Evolutionary conservation across 768 basidiomycete species (phyloP).

Genomic region (Neoboletus magnificus): DNA sequence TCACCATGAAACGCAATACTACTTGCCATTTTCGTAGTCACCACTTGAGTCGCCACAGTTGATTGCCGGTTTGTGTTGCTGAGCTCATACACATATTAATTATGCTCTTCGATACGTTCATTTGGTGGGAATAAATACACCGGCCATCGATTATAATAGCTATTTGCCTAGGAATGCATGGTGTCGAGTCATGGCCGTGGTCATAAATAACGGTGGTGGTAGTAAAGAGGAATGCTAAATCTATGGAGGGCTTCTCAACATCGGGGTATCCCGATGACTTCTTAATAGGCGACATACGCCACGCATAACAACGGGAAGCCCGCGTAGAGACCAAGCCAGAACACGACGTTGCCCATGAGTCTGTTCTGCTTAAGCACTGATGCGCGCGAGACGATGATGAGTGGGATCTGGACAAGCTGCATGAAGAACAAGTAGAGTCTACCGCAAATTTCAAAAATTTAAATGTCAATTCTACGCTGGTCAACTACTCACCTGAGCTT

Average conservation of each 20-base stretch:
- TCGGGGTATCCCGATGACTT: not conserved
- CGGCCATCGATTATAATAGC: not conserved
- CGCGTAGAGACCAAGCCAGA: conserved; percentile 90
- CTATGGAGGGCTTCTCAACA: conserved; percentile 3
- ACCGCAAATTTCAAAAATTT: not conserved
- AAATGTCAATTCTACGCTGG: not conserved
- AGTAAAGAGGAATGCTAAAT: not conserved
- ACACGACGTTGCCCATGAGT: conserved; percentile 78
- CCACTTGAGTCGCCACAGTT: too few species aligned
- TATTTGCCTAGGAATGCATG: not conserved
- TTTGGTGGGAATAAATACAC: not conserved
- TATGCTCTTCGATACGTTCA: too few species aligned
- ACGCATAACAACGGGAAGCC: conserved; percentile 95
- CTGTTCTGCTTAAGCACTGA: conserved; percentile 79
- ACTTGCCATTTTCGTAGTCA: too few species aligned
- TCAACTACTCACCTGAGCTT: conserved; percentile 68
- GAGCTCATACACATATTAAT: too few species aligned
- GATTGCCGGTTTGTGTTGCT: too few species aligned
- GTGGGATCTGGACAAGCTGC: conserved; percentile 86
- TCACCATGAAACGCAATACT: not conserved
- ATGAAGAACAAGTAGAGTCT: conserved; percentile 86
- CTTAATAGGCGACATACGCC: conserved; percentile 57
- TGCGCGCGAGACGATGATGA: conserved; percentile 78
- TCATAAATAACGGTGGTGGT: not conserved
- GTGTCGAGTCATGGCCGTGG: not conserved